Evolutionary conservation across 306 rosid genomes (phyloP), one percentile per base, ranked within the genome.

Genomic region (Hylodesmum podocarpum): DNA sequence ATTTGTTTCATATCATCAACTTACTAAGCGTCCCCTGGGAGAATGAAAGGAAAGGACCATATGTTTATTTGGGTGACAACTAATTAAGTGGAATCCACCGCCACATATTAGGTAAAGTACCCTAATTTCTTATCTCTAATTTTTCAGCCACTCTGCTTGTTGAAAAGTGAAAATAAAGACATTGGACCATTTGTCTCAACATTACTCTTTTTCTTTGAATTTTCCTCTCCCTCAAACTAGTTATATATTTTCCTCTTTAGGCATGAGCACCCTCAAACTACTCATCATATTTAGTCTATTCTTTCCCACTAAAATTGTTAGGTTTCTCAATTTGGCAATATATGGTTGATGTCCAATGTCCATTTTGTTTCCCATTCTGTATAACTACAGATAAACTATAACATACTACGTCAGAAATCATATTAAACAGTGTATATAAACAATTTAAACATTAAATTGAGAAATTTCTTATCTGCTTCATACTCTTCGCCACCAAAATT

Each of bases 1-100:
- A n/a, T n/a, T n/a, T n/a, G 37, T 33, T 33, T 33, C 37, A 33
- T 33, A 33, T 33, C 37, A 33, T 33, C 37, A 33, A 47, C 40
- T 43, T 13, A 39, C 13, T 18, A 54, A 46, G 55, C 14, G 76
- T 18, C 51, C 69, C 58, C 55, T 43, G 13, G 27, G 13, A 36
- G 11, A 65, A 27, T 66, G 73, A 58, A 78, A 47, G 66, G 72
- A 67, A 74, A 47, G 59, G 39, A 44, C n/a, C 6, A 33, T 40
- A 8, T 25, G 41, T 19, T 29, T 9, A 25, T 14, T 16, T 15
- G 16, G 19, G 46, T 50, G 39, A 13, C 5, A 65, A 54, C 11
- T 57, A 40, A n/a, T n/a, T n/a, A n/a, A n/a, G 58, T 77, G 79
- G 86, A 82, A 82, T 78, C 76, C 80, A 55, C 43, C 3, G 25